Evolutionary conservation across 75 land plant genomes (phyloP).

Genomic region (Ceratopteris richardii): DNA sequence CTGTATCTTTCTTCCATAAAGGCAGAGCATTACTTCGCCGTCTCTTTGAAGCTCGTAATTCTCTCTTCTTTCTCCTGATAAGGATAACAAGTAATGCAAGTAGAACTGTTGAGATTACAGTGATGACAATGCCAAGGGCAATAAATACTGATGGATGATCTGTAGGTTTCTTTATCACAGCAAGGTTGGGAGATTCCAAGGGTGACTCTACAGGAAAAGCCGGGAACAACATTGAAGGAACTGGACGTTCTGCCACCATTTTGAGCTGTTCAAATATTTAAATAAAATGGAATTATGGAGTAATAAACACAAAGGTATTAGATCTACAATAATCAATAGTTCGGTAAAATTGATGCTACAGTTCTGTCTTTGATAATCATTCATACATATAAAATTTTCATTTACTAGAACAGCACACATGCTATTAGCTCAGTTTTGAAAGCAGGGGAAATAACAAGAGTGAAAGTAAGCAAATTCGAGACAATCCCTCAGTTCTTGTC

Average conservation of each 20-base stretch:
- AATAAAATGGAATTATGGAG: too few relatives aligned
- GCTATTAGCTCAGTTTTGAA: too few relatives aligned
- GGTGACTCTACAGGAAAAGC: not conserved
- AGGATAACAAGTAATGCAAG: not conserved
- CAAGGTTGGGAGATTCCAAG: not conserved
- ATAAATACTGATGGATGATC: not conserved
- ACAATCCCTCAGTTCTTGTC: too few relatives aligned
- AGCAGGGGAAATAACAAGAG: too few relatives aligned
- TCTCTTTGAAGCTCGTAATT: not conserved
- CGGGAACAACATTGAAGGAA: not conserved
- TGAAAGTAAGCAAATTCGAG: too few relatives aligned
- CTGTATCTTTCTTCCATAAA: not conserved
- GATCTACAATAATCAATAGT: too few relatives aligned
- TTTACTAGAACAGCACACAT: too few relatives aligned
- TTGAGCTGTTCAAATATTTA: too few relatives aligned
- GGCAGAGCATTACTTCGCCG: not conserved
- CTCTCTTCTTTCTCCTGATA: not conserved
- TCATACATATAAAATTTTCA: too few relatives aligned
- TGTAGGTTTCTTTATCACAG: not conserved
- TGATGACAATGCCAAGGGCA: conserved; percentile 1
- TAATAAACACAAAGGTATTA: too few relatives aligned
- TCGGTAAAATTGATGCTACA: too few relatives aligned
- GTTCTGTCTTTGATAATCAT: too few relatives aligned
- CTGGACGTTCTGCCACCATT: not conserved
- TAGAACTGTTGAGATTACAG: not conserved